Conservation (phyloP, 805 yeast genomes). For the Kuraishia cidri region DNA sequence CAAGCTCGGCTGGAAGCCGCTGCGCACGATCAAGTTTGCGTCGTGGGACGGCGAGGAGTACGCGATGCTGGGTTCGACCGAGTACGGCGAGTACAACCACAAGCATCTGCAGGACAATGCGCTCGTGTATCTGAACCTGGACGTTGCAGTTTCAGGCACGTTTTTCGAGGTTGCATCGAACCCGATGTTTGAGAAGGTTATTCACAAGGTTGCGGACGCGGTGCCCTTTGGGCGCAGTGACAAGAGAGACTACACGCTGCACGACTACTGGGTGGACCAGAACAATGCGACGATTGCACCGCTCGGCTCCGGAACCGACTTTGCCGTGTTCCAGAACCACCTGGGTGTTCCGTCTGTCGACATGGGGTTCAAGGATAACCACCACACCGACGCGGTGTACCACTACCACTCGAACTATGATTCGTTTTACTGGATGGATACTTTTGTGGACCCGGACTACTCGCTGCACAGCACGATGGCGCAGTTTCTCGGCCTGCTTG, state of each 20-base stretch:
- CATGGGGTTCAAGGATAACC: slow-evolving; percentile 29
- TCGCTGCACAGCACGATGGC: slow-evolving; percentile 47
- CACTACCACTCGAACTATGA: slow-evolving; percentile 55
- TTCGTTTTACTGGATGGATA: slow-evolving; percentile 44
- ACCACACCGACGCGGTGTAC: slow-evolving; percentile 36
- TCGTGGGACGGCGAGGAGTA: slow-evolving; percentile 38
- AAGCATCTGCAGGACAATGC: slow-evolving; percentile 28
- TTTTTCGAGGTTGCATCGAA: slow-evolving; percentile 38
- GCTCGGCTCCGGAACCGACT: slow-evolving; percentile 46
- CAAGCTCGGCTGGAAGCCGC: slow-evolving; percentile 34
- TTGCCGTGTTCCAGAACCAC: slow-evolving; percentile 53
- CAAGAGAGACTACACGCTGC: slow-evolving; percentile 29
- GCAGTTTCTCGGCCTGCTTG: slow-evolving; percentile 47
- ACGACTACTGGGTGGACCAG: slow-evolving; percentile 34
- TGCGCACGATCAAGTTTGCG: slow-evolving; percentile 27
- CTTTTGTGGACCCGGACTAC: slow-evolving; percentile 42
- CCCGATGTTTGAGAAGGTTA: slow-evolving; percentile 42
- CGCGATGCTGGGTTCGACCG: slow-evolving; percentile 48
- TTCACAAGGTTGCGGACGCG: slow-evolving; percentile 33
- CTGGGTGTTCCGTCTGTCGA: slow-evolving; percentile 59
- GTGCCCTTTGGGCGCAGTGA: slow-evolving; percentile 30
- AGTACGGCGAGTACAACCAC: slow-evolving; percentile 41
- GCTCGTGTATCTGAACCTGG: slow-evolving; percentile 43
- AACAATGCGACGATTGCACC: slow-evolving; percentile 26
- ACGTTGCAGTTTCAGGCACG: slow-evolving; percentile 43